Evolutionary conservation across 257 asterid genomes (phyloP), one percentile per base, ranked within the genome.

Genomic region (Perilla frutescens): DNA sequence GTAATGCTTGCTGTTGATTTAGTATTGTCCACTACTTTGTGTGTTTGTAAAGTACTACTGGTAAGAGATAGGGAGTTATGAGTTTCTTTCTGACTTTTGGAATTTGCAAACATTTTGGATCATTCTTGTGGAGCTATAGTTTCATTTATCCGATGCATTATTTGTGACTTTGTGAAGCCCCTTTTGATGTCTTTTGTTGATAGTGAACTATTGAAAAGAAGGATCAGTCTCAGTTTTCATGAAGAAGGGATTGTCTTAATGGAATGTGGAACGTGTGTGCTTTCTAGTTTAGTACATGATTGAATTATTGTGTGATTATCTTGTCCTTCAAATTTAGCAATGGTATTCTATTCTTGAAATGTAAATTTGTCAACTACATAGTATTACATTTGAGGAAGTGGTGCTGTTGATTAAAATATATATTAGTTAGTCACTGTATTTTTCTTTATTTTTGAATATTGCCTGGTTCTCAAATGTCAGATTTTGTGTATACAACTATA

Each of bases 341-440:
- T 31, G 49, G 11, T 57, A 32, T 12, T 56, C 15, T 14, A 26
- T 20, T 60, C 65, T 74, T 57, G 76, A 61, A 74, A 70, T 78
- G 76, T 71, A n/a, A n/a, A n/a, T n/a, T n/a, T n/a, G n/a, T n/a
- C 81, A 75, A 66, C 64, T 73, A 50, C 58, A 7, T 48, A 29
- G 61, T 68, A 64, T 59, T 47, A 43, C 54, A 72, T 73, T 63
- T 69, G 76, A 70, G 49, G 51, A 65, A 59, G 67, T 44, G 10
- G 45, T 64, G 76, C 77, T 64, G 53, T 55, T 67, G 59, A 55
- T 75, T 53, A 43, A 76, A 62, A 37, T 69, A 40, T 36, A 13
- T 62, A 62, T 40, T 51, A 31, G 48, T 58, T 57, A 66, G 73
- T 79, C 69, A 65, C 47, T 64, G 29, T 75, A 72, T 71, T 66